phyloP scores from a whole-genome alignment of 2,329 filamentous ascomycete species.

The Rhytidhysteron rufulum region DNA sequence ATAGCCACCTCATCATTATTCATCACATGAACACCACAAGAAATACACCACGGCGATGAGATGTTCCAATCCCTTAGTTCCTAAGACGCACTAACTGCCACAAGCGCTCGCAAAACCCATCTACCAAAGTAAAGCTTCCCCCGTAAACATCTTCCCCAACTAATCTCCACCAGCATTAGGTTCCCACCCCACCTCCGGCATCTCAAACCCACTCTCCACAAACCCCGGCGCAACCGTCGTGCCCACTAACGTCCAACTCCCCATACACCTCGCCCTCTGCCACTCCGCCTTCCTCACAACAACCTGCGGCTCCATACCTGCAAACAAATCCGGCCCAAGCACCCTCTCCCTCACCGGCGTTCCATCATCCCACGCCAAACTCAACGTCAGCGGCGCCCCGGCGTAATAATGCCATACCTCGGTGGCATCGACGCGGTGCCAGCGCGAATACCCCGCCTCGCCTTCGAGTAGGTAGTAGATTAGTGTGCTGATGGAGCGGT shows the following conservation, averaged over 20 bases:
- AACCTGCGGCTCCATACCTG: slow-evolving; percentile 43
- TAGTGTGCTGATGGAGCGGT: slow-evolving; percentile 45
- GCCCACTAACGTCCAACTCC: slow-evolving; percentile 49
- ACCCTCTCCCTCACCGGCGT: slow-evolving; percentile 18
- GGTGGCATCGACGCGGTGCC: slow-evolving; percentile 50
- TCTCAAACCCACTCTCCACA: no score
- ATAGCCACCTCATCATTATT: no score
- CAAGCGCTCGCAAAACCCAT: no score
- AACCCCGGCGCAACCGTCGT: no score
- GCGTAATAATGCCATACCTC: slow-evolving; percentile 55
- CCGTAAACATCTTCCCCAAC: no score
- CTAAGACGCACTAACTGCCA: no score
- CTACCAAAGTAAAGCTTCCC: no score
- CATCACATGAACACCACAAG: no score
- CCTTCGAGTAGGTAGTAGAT: slow-evolving; percentile 53
- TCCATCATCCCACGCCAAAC: slow-evolving; percentile 44
- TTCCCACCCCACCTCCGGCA: no score
- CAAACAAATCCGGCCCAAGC: slow-evolving; percentile 45
- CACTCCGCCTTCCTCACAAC: slow-evolving; percentile 41
- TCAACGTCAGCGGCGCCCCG: slow-evolving; percentile 48
- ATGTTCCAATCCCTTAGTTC: no score
- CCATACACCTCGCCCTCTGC: slow-evolving; percentile 46
- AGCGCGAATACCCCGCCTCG: slow-evolving; percentile 44
- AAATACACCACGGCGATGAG: no score
- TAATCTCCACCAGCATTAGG: no score